Percentiles rank a stretch among this genome's conserved stretches.
These are phyloP conservation scores for Candida sp. DNA, from an alignment of 1,139 yeast species.

Conservation along the genomic window DNA sequence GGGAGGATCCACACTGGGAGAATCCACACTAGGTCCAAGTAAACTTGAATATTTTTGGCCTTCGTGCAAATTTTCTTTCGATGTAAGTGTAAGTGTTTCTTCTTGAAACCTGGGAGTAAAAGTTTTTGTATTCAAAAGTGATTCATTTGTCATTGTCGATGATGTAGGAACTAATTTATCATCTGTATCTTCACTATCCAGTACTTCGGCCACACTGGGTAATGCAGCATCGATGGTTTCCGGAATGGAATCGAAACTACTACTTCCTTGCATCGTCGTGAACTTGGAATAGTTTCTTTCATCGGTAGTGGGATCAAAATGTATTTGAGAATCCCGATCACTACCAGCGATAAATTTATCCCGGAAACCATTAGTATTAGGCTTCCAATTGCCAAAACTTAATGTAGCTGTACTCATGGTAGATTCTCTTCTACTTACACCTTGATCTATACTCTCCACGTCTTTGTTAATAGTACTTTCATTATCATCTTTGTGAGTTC, in stretches of 20 bases:
- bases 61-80: constrained; percentile 13
- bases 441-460: constrained; percentile 13
- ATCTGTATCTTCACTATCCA: constrained; percentile 23
- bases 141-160: constrained; percentile 16
- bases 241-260: constrained; percentile 34
- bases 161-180: constrained; percentile 4
- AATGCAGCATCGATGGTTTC: constrained; percentile 42
- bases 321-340: constrained; percentile 38
- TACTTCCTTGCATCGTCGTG: constrained; percentile 21
- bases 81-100: constrained; percentile 27
- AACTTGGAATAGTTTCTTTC: constrained; percentile 29
- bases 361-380: constrained; percentile 46
- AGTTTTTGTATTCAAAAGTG: constrained; percentile 28
- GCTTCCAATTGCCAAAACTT: constrained; percentile 52
- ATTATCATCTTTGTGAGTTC: constrained; percentile 6
- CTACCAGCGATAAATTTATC: constrained; percentile 49
- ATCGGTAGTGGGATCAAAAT: constrained; percentile 24
- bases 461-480: constrained; percentile 3
- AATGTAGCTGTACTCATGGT: constrained; percentile 37
- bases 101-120: constrained; percentile 27
- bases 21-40: background rate
- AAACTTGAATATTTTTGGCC: constrained; percentile 12
- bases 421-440: constrained; percentile 27
- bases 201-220: constrained; percentile 35
- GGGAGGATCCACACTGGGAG: background rate